These are phyloP conservation scores for Miscanthus lutarioriparius DNA, from an alignment of 176 grass and related monocot species.

Conservation along the genomic window DNA sequence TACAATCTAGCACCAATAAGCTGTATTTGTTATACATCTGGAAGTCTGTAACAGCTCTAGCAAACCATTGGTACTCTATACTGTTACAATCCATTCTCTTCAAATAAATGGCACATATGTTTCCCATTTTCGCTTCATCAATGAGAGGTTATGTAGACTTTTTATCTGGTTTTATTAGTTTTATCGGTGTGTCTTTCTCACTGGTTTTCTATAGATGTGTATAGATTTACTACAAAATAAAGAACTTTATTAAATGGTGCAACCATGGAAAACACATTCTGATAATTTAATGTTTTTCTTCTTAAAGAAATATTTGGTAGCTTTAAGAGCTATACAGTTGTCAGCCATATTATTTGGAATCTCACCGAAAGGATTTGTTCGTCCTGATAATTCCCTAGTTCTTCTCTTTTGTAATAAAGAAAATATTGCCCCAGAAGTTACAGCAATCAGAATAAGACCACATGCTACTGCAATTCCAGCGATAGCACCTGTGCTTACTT, in stretches of 20 bases:
- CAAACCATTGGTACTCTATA: neutral
- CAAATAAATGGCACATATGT: neutral
- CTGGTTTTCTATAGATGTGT: neutral
- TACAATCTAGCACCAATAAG: neutral
- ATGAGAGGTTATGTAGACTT: neutral
- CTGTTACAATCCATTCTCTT: neutral
- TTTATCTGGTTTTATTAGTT: neutral
- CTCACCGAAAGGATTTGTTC: constrained; percentile 73
- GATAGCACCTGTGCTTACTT: constrained; percentile 50
- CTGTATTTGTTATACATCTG: neutral
- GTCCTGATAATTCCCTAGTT: constrained; percentile 39
- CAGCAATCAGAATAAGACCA: constrained; percentile 54
- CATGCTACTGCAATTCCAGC: constrained; percentile 69
- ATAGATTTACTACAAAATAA: neutral
- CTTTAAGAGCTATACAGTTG: constrained; percentile 9
- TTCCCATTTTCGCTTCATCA: neutral
- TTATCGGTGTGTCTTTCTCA: neutral
- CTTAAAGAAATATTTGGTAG: neutral
- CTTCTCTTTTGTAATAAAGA: constrained; percentile 61
- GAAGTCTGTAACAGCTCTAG: neutral
- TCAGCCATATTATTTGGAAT: constrained; percentile 20
- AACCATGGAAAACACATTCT: neutral
- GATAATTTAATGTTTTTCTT: neutral
- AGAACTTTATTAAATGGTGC: neutral
- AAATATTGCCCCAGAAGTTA: constrained; percentile 55